Conservation (phyloP, 139 green algal genomes). For the Parachlorella kessleri region DNA sequence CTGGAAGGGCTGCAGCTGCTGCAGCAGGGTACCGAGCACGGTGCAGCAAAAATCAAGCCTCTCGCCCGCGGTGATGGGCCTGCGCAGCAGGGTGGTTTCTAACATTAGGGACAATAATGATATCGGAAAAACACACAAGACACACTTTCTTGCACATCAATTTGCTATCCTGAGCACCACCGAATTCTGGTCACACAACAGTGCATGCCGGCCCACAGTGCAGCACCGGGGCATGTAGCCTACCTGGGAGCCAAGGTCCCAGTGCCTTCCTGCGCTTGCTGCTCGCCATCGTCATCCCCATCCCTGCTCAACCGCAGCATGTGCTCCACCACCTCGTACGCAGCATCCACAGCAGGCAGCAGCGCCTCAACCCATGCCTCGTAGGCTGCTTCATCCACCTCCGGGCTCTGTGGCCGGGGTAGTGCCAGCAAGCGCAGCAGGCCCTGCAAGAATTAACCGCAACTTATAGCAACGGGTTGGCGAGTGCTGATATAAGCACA, state of each 20-base stretch:
- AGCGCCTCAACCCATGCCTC: background rate
- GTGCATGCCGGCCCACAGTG: too few species aligned
- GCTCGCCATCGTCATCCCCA: background rate
- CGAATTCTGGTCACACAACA: too few species aligned
- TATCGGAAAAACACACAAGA: too few species aligned
- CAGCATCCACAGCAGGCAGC: conserved; percentile 6
- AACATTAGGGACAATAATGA: too few species aligned
- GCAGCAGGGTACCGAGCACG: conserved; percentile 4
- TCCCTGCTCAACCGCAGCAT: background rate
- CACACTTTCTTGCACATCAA: too few species aligned
- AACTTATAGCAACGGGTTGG: too few species aligned
- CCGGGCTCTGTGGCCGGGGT: background rate
- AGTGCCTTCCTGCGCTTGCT: background rate
- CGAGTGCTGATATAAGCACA: too few species aligned
- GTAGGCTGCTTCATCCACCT: background rate
- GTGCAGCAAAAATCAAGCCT: background rate
- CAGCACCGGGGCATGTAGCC: background rate
- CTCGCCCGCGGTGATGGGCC: background rate
- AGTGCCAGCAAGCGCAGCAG: conserved; percentile 20
- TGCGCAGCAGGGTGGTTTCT: background rate
- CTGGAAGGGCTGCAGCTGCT: conserved; percentile 18
- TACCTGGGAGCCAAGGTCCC: background rate
- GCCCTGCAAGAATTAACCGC: too few species aligned
- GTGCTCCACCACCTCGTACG: conserved; percentile 20
- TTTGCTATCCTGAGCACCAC: too few species aligned